phyloP scores from a whole-genome alignment of 306 rosid species.

The Castanea sativa region DNA sequence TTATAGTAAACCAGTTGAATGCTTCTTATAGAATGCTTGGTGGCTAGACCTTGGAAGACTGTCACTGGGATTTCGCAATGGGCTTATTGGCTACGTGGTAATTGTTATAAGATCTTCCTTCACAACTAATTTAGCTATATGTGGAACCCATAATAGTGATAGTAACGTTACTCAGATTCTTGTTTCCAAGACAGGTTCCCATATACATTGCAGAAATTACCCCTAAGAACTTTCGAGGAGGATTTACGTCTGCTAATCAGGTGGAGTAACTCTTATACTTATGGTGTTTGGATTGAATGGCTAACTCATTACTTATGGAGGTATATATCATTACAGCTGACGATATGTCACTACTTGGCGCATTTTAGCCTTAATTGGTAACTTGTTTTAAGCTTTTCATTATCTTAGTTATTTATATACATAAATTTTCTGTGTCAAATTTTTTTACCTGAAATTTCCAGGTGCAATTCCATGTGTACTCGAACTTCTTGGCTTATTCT shows the following conservation, averaged over 20 bases:
- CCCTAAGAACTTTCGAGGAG: slow-evolving; percentile 68
- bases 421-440: not conserved
- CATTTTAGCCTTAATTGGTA: slow-evolving; percentile 52
- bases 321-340: slow-evolving; percentile 39
- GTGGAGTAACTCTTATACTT: slow-evolving; percentile 20
- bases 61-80: slow-evolving; percentile 75
- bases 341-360: slow-evolving; percentile 56
- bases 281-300: not conserved
- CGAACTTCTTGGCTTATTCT: slow-evolving; percentile 66
- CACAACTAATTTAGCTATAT: not conserved
- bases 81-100: slow-evolving; percentile 75
- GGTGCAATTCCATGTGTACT: slow-evolving; percentile 56
- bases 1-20: slow-evolving; percentile 4
- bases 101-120: not conserved
- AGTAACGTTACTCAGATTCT: not conserved
- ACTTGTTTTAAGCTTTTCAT: not conserved
- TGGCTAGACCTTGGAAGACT: slow-evolving; percentile 79
- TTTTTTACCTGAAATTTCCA: slow-evolving; percentile 2
- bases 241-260: slow-evolving; percentile 64
- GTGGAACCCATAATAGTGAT: not conserved
- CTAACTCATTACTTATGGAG: slow-evolving; percentile 11
- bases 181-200: slow-evolving; percentile 50
- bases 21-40: slow-evolving; percentile 57
- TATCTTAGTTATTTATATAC: not conserved
- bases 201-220: slow-evolving; percentile 74